Base-by-base conservation (phyloP, 768 basidiomycete species). In the Mycena sanguinolenta region DNA sequence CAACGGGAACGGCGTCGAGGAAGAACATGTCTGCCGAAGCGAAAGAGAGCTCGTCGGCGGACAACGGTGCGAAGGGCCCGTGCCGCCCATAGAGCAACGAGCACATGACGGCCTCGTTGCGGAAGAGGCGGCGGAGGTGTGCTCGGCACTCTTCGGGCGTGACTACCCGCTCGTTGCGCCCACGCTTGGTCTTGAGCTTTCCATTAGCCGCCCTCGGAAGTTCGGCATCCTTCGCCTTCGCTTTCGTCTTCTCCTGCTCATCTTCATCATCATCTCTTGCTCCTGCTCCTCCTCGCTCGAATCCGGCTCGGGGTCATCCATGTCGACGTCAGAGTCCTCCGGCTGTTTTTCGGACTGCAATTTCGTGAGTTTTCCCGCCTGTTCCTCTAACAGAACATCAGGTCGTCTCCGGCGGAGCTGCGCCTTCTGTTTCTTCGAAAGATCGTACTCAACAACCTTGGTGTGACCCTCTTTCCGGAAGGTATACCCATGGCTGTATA, bases 1-100 rank as follows among this genome's bases (percentile, higher is more conserved):
- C 88, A 23, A 99, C 94, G 34, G 95, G 91, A 25, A 99, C 80
- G 61, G 94, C 95, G 38, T 97, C 94, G 84, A 98, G 85, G 86
- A 99, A 99, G 82, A 99, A 99, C 89, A 99, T 96, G 79, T 99
- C 98, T 52, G 96, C 93, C 34, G 90, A 92, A 12, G 92, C 92
- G 34, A 88, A 80, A 9, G 90, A 90, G 12, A 95, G 85, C 58
- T 88, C 89, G 27, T 88, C 85, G n/a, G 79, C 77, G 23, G 86
- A 86, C 53, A 93, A 79, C 36, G 85, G 85, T 4, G 94, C 88
- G 73, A 93, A 92, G 8, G 93, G 91, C 9, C 98, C 97, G 78
- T 99, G 97, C 39, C 95, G 91, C 38, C 97, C 96, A 79, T 95
- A 99, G 38, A 99, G 85, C 60, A 99, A 85, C 1, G 92, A 89